Base-by-base conservation (phyloP, 192 early-diverging fungal species). In the Backusella luteola region DNA sequence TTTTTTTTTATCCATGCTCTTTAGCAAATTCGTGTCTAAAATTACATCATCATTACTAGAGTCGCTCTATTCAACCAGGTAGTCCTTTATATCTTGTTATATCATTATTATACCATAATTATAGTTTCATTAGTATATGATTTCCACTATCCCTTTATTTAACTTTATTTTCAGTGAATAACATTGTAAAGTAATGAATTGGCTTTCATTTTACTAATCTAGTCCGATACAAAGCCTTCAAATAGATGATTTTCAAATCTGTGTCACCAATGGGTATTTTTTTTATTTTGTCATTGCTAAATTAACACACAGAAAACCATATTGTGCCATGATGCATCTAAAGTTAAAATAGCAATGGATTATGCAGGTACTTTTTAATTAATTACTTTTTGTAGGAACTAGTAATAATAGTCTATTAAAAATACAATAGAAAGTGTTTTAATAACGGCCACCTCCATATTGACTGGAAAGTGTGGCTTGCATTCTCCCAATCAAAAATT, bases 401-500 rank as follows among this genome's bases (percentile, higher is more conserved):
- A 46, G 15, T 46, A 46, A 5, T 17, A 49, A 49, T n/a, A 7
- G 46, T 1, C 23, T 63, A 63, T 63, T 63, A 63, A 63, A n/a
- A 9, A 63, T 11, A 63, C 6, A 63, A 63, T 29, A 26, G 21
- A 63, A 29, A 14, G 56, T 29, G 56, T 63, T 63, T 63, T 63
- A 63, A 63, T 63, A 63, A 1, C 23, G 6, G 12, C 56, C 23
- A 15, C 21, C 53, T 63, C 56, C 56, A 12, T 63, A 29, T 12
- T 63, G 23, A 2, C 26, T 63, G 26, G 11, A 29, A 63, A 29
- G 56, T 63, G 56, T 63, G 56, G 56, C 56, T 63, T 63, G 26
- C 56, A 26, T 59, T 26, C 56, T 59, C 21, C 56, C 56, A 59
- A 59, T 59, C 21, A 59, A 59, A 59, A 59, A 59, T 59, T 59